phyloP scores from a whole-genome alignment of 306 rosid species.

The Gastrolobium villosum region DNA sequence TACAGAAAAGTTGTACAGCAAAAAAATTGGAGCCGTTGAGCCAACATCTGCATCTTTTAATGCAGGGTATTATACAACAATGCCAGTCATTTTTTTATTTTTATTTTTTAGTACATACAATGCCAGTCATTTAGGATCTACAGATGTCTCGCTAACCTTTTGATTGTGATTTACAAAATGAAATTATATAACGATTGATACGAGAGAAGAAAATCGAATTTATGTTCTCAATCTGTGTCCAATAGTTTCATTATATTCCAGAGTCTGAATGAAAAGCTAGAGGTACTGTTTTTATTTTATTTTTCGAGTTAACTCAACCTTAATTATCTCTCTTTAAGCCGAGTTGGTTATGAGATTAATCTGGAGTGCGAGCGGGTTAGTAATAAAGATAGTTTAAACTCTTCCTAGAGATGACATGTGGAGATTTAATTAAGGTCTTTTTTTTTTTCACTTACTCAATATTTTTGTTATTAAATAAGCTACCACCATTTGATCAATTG shows the following conservation, averaged over 20 bases:
- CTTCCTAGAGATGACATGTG: no score
- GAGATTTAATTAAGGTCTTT: no score
- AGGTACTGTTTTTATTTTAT: neutral
- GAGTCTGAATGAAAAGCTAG: neutral
- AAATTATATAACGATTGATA: constrained; percentile 27
- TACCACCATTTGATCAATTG: no score
- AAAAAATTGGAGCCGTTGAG: constrained; percentile 39
- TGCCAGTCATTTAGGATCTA: constrained; percentile 36
- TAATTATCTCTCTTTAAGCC: no score
- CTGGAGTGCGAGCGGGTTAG: no score
- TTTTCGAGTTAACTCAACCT: no score
- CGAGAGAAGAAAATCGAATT: constrained; percentile 9
- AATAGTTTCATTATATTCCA: neutral
- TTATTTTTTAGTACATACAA: neutral
- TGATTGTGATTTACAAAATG: constrained; percentile 7
- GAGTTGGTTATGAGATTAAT: no score
- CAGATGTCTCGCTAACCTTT: constrained; percentile 33
- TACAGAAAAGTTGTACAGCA: constrained; percentile 65
- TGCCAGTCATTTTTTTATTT: constrained; percentile 13
- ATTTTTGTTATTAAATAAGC: no score
- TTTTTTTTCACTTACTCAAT: no score
- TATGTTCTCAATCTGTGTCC: neutral
- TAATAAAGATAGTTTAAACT: no score
- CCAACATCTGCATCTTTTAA: constrained; percentile 40
- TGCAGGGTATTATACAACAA: constrained; percentile 24